phyloP scores from a whole-genome alignment of 2,329 filamentous ascomycete genomes.

The Fusarium sp. region DNA sequence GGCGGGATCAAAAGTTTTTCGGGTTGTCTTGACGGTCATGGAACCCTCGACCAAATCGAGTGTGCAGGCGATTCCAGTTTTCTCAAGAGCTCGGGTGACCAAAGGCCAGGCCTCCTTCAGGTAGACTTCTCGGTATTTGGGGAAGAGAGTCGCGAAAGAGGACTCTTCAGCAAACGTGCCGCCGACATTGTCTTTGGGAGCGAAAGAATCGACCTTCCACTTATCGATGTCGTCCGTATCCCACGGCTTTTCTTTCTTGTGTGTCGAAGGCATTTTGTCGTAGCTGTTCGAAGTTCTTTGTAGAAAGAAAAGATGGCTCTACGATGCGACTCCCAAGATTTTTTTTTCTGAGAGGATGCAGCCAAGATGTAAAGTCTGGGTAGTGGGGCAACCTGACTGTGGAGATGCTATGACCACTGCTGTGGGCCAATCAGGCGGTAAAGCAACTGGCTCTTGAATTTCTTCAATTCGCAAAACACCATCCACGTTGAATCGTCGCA shows the following conservation, averaged over 20 bases:
- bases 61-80: constrained; percentile 89
- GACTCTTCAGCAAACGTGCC: constrained; percentile 95
- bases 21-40: constrained; percentile 96
- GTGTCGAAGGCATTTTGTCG: constrained; percentile 82
- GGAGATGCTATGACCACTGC: constrained; percentile 28
- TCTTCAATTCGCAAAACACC: constrained; percentile 47
- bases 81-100: constrained; percentile 88
- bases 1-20: constrained; percentile 92
- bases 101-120: constrained; percentile 94
- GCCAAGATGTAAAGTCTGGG: constrained; percentile 8
- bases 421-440: constrained; percentile 45
- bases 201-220: constrained; percentile 93
- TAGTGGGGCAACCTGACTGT: constrained; percentile 40
- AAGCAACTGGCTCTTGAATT: constrained; percentile 43
- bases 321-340: constrained; percentile 38
- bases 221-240: constrained; percentile 98
- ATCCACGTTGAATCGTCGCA: constrained; percentile 12
- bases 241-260: constrained; percentile 93
- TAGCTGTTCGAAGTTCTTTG: background rate
- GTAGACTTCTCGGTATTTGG: constrained; percentile 96
- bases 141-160: constrained; percentile 88
- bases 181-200: constrained; percentile 84
- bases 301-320: constrained; percentile 4
- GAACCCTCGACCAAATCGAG: constrained; percentile 95
- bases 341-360: constrained; percentile 46